Evolutionary conservation across 2,329 filamentous ascomycete genomes (phyloP).

Genomic region (Lachnellula suecica): DNA sequence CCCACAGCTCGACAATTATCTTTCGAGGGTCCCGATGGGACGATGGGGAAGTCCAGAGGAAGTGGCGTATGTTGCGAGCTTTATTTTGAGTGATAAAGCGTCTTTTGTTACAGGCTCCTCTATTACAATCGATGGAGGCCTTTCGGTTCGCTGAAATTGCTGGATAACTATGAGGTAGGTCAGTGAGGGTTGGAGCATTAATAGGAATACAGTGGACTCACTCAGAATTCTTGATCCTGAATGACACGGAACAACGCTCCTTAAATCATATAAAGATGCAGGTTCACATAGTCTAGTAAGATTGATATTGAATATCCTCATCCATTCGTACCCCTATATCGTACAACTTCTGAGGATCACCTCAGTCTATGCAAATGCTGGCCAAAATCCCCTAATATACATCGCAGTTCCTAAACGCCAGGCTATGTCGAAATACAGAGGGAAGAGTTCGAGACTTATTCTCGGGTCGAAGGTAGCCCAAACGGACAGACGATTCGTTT

Average conservation of each 20-base stretch:
- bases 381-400: conserved; percentile 21
- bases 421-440: conserved; percentile 34
- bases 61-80: conserved; percentile 21
- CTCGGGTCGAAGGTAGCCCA: conserved; percentile 11
- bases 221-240: no score
- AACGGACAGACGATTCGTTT: conserved; percentile 8
- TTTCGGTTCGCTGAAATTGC: conserved; percentile 1
- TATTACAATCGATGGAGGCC: conserved; percentile 24
- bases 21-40: conserved; percentile 13
- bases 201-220: background rate
- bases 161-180: background rate
- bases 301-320: background rate
- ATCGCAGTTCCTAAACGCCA: conserved; percentile 32
- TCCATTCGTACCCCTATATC: conserved; percentile 21
- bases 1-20: conserved; percentile 2
- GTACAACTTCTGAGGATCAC: conserved; percentile 22
- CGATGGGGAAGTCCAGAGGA: conserved; percentile 19
- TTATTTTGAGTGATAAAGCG: conserved; percentile 25
- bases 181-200: background rate
- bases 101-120: conserved; percentile 22
- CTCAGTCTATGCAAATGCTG: conserved; percentile 25
- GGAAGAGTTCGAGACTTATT: conserved; percentile 30
- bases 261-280: no score
- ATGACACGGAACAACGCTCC: no score
- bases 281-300: background rate